phyloP scores from a whole-genome alignment of 108 stramenopile species.

The Cyclotella sp. region DNA sequence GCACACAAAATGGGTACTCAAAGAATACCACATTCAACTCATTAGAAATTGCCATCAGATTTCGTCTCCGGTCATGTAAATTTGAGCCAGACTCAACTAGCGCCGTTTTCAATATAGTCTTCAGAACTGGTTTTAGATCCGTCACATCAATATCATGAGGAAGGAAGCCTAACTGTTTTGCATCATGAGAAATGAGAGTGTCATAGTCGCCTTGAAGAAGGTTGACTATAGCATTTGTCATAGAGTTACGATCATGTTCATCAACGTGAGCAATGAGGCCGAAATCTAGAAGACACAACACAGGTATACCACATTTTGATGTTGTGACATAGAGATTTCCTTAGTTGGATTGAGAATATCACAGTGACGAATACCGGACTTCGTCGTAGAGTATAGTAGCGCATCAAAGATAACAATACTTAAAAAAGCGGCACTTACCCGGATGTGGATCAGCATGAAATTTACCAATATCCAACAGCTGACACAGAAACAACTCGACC shows the following conservation, averaged over 20 bases:
- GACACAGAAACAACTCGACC: conserved; percentile 85
- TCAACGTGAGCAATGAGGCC: conserved; percentile 84
- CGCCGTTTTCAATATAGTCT: conserved; percentile 76
- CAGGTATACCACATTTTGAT: conserved; percentile 41
- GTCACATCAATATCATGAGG: conserved; percentile 82
- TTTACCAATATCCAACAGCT: conserved; percentile 83
- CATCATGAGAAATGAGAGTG: conserved; percentile 70
- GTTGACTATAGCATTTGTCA: conserved; percentile 89
- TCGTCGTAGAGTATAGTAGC: neutral
- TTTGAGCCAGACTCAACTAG: conserved; percentile 81
- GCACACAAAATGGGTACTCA: conserved; percentile 86
- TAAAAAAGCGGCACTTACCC: conserved; percentile 14
- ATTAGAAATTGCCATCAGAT: conserved; percentile 82
- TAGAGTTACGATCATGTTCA: conserved; percentile 54
- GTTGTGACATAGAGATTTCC: conserved; percentile 76
- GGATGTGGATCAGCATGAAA: conserved; percentile 91
- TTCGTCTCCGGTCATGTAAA: conserved; percentile 71
- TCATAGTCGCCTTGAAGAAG: conserved; percentile 85
- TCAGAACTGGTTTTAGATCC: conserved; percentile 76
- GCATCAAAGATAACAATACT: neutral
- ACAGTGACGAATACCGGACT: conserved; percentile 2
- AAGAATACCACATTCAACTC: conserved; percentile 94
- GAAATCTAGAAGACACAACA: conserved; percentile 85
- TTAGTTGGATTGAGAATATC: neutral
- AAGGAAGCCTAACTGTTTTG: conserved; percentile 86